Evolutionary conservation across 371 early-diverging fungal genomes (phyloP).

Genomic region (Blakeslea trispora): DNA sequence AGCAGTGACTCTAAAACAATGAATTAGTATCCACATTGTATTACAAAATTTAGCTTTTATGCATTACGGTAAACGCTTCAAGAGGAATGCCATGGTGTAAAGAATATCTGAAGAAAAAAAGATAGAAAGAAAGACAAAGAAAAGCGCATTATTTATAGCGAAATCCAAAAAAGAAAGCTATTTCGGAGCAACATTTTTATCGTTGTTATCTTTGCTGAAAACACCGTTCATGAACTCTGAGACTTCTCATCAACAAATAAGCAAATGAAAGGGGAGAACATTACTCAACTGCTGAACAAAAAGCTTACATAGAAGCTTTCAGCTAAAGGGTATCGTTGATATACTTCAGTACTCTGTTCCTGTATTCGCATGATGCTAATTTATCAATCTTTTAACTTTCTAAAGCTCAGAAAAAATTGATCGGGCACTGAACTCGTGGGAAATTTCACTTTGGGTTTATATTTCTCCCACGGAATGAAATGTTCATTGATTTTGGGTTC

Average conservation of each 20-base stretch:
- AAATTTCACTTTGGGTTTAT: not conserved
- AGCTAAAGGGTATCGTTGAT: too few species aligned
- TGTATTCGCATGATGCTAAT: too few species aligned
- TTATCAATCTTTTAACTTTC: not conserved
- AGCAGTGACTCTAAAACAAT: not conserved
- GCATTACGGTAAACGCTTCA: constrained; percentile 22
- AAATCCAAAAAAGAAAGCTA: not conserved
- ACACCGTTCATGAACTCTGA: too few species aligned
- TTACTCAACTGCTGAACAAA: too few species aligned
- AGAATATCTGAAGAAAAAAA: constrained; percentile 4
- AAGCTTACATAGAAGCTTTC: too few species aligned
- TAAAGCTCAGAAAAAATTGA: not conserved
- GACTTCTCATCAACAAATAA: not conserved
- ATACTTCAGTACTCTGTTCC: too few species aligned
- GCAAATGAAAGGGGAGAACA: too few species aligned
- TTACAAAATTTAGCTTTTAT: too few species aligned
- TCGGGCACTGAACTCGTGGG: constrained; percentile 2
- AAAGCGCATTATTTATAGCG: constrained; percentile 7
- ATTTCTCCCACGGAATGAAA: constrained; percentile 2
- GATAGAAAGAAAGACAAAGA: constrained; percentile 3
- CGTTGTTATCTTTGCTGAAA: too few species aligned
- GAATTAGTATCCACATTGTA: not conserved
- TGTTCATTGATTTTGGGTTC: too few species aligned
- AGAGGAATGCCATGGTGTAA: constrained; percentile 16
- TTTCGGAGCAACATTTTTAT: not conserved